Evolutionary conservation across 345 rosid species (phyloP), one percentile per base, ranked within the genome.

Genomic region (Salix udensis): DNA sequence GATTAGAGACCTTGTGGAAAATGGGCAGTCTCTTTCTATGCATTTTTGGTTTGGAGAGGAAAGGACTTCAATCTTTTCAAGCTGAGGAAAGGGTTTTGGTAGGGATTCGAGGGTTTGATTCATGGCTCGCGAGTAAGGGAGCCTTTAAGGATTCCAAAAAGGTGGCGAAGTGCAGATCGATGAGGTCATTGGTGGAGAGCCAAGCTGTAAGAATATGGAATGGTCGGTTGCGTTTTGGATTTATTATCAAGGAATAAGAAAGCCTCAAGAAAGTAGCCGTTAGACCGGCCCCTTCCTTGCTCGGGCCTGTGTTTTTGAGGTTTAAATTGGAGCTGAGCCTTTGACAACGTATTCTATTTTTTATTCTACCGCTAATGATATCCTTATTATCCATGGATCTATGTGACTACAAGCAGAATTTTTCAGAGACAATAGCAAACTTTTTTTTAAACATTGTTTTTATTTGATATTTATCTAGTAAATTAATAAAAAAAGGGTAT

Each of bases 221-320:
- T 79, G 82, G 89, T 81, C 84, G 83, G 89, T 75, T 39, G 83
- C 40, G 37, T 65, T 76, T 79, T 82, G 77, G 71, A 77, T 21
- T 65, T 76, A 71, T 75, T 58, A 68, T 36, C 40, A 6, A 8
- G 61, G 66, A 70, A 68, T 73, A 55, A 36, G 23, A 52, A 71
- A 75, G 83, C 81, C 82, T 85, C 87, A 37, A 36, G 28, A 52
- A 76, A 77, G 81, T 84, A 86, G 87, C 89, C 89, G 89, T 86
- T 86, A 81, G 42, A 77, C 18, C 10, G 18, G 34, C 7, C 24
- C 12, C 3, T 14, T 24, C 23, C 26, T 2, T 10, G 31, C 24
- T 36, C 26, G 21, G 52, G 44, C 36, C 55, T 48, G 1, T 16
- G 18, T 24, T 68, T 61, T 74, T 4, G 19, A 55, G 23, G 24